Base-by-base conservation (phyloP, 2,329 filamentous ascomycete genomes). In the Trichoderma aggressivum region DNA sequence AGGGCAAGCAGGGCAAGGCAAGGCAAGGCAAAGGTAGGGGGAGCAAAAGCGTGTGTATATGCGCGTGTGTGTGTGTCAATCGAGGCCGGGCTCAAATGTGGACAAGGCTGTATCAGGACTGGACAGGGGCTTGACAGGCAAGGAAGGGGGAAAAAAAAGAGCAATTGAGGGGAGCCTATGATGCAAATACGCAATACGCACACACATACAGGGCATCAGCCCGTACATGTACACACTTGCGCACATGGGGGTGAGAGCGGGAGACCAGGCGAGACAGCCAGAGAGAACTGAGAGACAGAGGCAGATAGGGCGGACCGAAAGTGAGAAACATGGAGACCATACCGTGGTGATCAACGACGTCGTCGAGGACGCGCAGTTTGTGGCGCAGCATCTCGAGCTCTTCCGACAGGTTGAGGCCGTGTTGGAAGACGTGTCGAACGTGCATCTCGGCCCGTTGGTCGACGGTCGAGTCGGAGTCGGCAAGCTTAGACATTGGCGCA, bases 381-480 rank as follows among this genome's bases (percentile, higher is more conserved):
- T 87, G 83, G 72, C 85, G 86, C 75, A 89, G 80, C 85, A 88
- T 87, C 65, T 83, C 82, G 32, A 87, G 80, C 80, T 89, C 87
- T 62, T 82, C 73, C 72, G 81, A 82, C 74, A 83, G 79, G 76
- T 87, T 84, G 66, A 83, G 81, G 36, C 59, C 59, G n/a, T 56
- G 61, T 1, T 70, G 83, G 73, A 83, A 84, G 74, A 81, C 81
- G 47, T 62, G 83, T 74, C 83, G 84, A 74, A 81, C 80, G 69
- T 84, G 83, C 18, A 87, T 80, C 73, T 85, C 83, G 72, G 86
- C 83, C 72, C 87, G 80, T 69, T 78, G 78, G 75, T 76, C 76
- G 72, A 80, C 76, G 64, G 59, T 53, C 30, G 50, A 32, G 64
- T 72, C 59, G 65, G 59, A n/a, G 53, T 72, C 70, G 59, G 69